Conservation (phyloP, 2,329 filamentous ascomycete genomes). For the Fulvia fulva region DNA sequence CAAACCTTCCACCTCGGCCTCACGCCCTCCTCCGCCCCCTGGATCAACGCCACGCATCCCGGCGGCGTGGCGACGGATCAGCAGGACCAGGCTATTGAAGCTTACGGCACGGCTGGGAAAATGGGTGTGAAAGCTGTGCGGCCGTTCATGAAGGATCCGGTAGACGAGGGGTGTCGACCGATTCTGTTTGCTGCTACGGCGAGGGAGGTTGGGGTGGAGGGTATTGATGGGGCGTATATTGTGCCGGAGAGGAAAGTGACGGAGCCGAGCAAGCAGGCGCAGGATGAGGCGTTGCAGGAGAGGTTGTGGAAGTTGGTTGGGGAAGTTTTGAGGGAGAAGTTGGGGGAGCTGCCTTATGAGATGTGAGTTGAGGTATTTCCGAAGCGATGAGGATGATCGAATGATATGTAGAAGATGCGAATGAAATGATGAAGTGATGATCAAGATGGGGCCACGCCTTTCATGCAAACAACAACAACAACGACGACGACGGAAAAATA, state of each 20-base stretch:
- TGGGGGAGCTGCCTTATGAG: constrained; percentile 25
- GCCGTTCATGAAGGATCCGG: constrained; percentile 50
- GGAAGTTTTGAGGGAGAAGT: constrained; percentile 41
- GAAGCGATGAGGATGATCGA: neutral
- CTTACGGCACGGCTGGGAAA: constrained; percentile 47
- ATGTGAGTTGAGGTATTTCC: neutral
- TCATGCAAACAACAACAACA: neutral
- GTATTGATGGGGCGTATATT: constrained; percentile 47
- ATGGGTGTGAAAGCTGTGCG: constrained; percentile 41
- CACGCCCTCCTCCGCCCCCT: constrained; percentile 32
- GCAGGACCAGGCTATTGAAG: constrained; percentile 47
- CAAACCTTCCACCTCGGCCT: constrained; percentile 37
- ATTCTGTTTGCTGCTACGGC: constrained; percentile 49
- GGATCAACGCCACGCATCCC: constrained; percentile 49
- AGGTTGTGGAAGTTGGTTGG: constrained; percentile 46
- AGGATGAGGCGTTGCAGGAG: constrained; percentile 42
- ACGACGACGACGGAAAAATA: neutral
- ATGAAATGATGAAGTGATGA: neutral
- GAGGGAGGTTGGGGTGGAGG: constrained; percentile 41
- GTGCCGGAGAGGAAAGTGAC: constrained; percentile 48
- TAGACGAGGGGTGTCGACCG: constrained; percentile 46
- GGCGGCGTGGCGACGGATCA: constrained; percentile 49
- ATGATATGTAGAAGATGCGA: neutral
- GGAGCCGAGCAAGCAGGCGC: constrained; percentile 40
- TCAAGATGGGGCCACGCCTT: neutral